Base-by-base conservation (phyloP, 371 early-diverging fungal species). In the Mortierella sp. region DNA sequence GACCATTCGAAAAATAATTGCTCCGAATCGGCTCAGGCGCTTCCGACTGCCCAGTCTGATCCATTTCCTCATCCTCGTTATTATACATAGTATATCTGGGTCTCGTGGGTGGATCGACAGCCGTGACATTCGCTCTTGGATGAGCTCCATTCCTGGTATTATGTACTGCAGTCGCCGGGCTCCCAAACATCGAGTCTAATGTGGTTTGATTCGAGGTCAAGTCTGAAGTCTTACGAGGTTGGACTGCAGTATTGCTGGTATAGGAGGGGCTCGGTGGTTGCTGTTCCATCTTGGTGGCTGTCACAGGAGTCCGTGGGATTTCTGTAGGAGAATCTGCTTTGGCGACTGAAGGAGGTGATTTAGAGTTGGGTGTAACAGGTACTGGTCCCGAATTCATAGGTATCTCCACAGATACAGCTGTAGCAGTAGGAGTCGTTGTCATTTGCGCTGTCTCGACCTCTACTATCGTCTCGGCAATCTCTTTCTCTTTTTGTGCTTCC, bases 1-100 rank as follows among this genome's bases (percentile, higher is more conserved):
- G 23, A 11, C 68, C 71, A 21, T 67, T 64, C n/a, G 66, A 60
- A 57, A 63, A 68, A 19, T 52, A 37, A 37, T 37, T 37, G 37
- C 37, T 37, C 37, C 37, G 3, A 37, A 37, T 9, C 37, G 3
- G 37, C 9, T 37, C 37, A 37, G 9, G 9, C 9, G 9, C 37
- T 5, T 3, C 9, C 5, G 37, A 9, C 9, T 37, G 37, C 37
- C 3, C 37, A 37, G 9, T 9, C 37, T 37, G 37, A 5, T 68
- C 68, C 1, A 66, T 70, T 0, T 75, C 70, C 2, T 66, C 70
- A 0, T 45, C 62, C 2, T 60, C 60, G 30, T 60, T 16, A 11
- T 45, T 26, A 28, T 70, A 69, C 1, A 21, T 2, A 0, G 43
- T 60, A 26, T 69, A 75, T 58, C 59, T 75, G 14, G 70, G 29